phyloP scores from a whole-genome alignment of 2,329 filamentous ascomycete species.

The Trichoderma arundinaceum region DNA sequence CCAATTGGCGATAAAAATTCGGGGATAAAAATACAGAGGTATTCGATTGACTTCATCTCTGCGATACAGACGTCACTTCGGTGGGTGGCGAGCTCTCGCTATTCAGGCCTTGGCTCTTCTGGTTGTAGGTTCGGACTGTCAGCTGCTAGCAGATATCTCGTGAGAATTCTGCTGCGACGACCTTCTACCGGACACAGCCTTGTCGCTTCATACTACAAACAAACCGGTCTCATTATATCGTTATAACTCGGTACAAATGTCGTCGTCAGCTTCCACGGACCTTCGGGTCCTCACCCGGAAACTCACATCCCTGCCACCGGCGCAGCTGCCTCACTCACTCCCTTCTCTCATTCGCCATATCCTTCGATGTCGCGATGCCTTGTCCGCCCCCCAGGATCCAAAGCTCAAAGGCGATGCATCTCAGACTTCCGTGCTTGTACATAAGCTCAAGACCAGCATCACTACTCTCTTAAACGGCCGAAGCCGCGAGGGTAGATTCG shows the following conservation, averaged over 20 bases:
- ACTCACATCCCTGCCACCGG: conserved; percentile 72
- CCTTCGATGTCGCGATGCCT: conserved; percentile 60
- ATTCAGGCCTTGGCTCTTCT: background rate
- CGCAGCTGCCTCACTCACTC: conserved; percentile 75
- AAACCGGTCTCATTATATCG: background rate
- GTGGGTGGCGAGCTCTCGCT: background rate
- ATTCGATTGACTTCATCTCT: background rate
- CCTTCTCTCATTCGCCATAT: conserved; percentile 70
- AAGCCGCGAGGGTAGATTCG: conserved; percentile 74
- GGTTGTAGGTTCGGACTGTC: no score
- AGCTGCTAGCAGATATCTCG: background rate
- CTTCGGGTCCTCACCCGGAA: conserved; percentile 70
- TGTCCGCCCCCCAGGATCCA: conserved; percentile 68
- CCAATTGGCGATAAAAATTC: conserved; percentile 11
- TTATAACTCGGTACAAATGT: conserved; percentile 1
- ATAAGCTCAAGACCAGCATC: conserved; percentile 81
- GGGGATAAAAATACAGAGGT: background rate
- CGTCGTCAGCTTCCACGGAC: conserved; percentile 54
- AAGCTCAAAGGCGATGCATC: conserved; percentile 65
- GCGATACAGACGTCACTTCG: background rate
- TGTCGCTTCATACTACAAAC: background rate
- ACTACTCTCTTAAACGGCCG: conserved; percentile 79
- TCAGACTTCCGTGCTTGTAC: conserved; percentile 72
- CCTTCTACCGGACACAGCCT: background rate
- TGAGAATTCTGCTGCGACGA: background rate